Evolutionary conservation across 2,329 filamentous ascomycete species (phyloP).

Genomic region (Verticillium zaregamsianum): DNA sequence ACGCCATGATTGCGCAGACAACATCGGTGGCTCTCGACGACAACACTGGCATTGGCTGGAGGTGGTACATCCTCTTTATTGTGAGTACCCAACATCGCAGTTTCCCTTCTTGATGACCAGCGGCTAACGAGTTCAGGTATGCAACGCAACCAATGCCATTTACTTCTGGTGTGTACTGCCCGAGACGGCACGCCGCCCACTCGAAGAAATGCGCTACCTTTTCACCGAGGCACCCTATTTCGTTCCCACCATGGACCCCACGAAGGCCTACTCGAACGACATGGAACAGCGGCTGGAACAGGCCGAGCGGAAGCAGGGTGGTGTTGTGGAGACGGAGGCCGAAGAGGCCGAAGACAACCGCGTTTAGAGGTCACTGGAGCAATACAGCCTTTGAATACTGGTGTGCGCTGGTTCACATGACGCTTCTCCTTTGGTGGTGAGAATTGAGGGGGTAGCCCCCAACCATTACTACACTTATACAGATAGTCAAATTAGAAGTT

Average conservation of each 20-base stretch:
- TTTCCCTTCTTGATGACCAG: background rate
- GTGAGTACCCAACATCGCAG: conserved; percentile 15
- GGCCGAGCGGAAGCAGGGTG: conserved; percentile 45
- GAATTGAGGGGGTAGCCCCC: too few relatives aligned
- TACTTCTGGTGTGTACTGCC: conserved; percentile 63
- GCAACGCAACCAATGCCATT: conserved; percentile 50
- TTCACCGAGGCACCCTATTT: conserved; percentile 63
- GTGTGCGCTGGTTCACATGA: too few relatives aligned
- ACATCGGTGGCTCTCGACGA: conserved; percentile 51
- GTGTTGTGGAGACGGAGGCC: background rate
- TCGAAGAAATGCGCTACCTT: conserved; percentile 66
- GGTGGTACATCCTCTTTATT: conserved; percentile 43
- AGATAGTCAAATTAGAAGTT: too few relatives aligned
- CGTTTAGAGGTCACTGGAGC: background rate
- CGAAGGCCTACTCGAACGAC: conserved; percentile 38
- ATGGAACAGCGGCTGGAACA: conserved; percentile 55
- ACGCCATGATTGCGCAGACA: conserved; percentile 70
- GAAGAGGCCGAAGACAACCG: background rate
- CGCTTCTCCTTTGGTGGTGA: too few relatives aligned
- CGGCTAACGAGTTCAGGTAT: conserved; percentile 30
- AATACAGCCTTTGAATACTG: too few relatives aligned
- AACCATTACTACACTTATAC: too few relatives aligned
- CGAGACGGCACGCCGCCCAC: conserved; percentile 58
- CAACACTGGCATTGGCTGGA: conserved; percentile 37
- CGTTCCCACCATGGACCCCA: conserved; percentile 51